These are phyloP conservation scores for Ophiocordyceps sinensis DNA, from an alignment of 2,329 filamentous ascomycete species.

Conservation along the genomic window DNA sequence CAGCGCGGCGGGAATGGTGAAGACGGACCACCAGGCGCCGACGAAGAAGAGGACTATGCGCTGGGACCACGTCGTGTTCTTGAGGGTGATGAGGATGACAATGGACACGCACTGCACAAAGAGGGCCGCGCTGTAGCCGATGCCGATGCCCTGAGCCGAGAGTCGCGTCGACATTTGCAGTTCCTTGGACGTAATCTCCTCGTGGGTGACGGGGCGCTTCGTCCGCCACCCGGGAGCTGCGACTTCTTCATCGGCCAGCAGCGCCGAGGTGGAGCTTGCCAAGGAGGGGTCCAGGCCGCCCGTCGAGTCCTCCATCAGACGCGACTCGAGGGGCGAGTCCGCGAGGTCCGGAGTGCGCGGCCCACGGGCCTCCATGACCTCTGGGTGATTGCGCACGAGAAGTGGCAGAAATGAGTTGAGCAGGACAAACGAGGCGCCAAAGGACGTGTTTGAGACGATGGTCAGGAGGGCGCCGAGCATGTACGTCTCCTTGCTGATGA, in stretches of 20 bases:
- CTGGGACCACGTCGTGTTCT: slow-evolving; percentile 72
- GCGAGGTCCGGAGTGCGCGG: slow-evolving; percentile 16
- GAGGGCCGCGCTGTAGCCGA: slow-evolving; percentile 79
- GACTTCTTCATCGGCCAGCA: slow-evolving; percentile 22
- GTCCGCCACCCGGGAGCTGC: slow-evolving; percentile 12
- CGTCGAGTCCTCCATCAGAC: slow-evolving; percentile 18
- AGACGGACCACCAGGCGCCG: slow-evolving; percentile 83
- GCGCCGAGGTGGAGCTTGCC: slow-evolving; percentile 29
- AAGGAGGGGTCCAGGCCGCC: slow-evolving; percentile 14
- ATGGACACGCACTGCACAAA: slow-evolving; percentile 75
- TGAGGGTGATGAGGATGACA: slow-evolving; percentile 55
- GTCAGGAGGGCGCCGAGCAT: slow-evolving; percentile 70
- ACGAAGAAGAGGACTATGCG: slow-evolving; percentile 77
- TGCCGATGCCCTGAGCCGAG: slow-evolving; percentile 83
- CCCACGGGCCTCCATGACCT: slow-evolving; percentile 17
- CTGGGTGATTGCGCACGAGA: slow-evolving; percentile 73
- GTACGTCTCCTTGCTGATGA: slow-evolving; percentile 61
- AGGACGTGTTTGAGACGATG: slow-evolving; percentile 83
- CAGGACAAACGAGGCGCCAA: slow-evolving; percentile 88
- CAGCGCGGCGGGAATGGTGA: slow-evolving; percentile 75
- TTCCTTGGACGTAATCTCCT: slow-evolving; percentile 46
- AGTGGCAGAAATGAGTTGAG: slow-evolving; percentile 91
- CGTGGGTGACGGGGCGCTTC: slow-evolving; percentile 24
- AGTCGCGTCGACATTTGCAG: slow-evolving; percentile 78
- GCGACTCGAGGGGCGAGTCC: slow-evolving; percentile 18